Evolutionary conservation across 495 filamentous ascomycete species (phyloP), one percentile per base, ranked within the genome.

Genomic region (Chaetomium tenue): DNA sequence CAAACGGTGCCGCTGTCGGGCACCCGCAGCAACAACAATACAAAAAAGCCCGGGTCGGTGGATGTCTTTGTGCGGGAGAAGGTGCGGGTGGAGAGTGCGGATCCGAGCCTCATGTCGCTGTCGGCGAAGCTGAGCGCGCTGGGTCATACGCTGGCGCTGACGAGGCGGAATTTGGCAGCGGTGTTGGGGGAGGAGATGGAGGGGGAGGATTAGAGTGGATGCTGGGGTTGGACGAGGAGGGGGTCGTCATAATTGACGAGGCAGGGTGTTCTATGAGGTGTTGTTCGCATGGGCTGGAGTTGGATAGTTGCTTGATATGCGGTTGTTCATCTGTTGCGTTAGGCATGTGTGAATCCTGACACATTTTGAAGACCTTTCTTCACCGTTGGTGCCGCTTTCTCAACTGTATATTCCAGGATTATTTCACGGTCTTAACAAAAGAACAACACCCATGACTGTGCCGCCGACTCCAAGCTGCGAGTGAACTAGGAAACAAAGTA

Each of bases 61-160:
- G 89, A 93, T 52, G 93, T 97, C 0, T 86, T 82, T 50, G 95
- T 98, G 22, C 87, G 84, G 66, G 94, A 98, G 70, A 96, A 97
- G 74, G 84, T 98, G 12, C 83, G 86, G 33, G 91, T 98, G 7
- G 94, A 97, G 78, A 93, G 87, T 62, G 90, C 92, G 61, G 94
- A 98, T 72, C 95, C 94, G 37, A 91, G 87, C 71, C 67, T 98
- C 66, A 84, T 98, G 77, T 86, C 88, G n/a, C 81, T 93, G 18
- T 88, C 90, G 78, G 89, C 91, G 5, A 98, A 98, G 77, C 74
- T 98, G 76, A 87, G 83, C 30, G 91, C 91, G 23, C 73, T 98
- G 61, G 88, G 91, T 58, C 86, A 93, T 70, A 85, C 85, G 60
- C 80, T 97, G 12, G 80, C 75, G 60, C 77, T 88, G 61, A 87